Percentiles rank a stretch among this genome's conserved stretches.
These are phyloP conservation scores for Pseudocercospora cruenta DNA, from an alignment of 2,329 filamentous ascomycete species.

Conservation along the genomic window DNA sequence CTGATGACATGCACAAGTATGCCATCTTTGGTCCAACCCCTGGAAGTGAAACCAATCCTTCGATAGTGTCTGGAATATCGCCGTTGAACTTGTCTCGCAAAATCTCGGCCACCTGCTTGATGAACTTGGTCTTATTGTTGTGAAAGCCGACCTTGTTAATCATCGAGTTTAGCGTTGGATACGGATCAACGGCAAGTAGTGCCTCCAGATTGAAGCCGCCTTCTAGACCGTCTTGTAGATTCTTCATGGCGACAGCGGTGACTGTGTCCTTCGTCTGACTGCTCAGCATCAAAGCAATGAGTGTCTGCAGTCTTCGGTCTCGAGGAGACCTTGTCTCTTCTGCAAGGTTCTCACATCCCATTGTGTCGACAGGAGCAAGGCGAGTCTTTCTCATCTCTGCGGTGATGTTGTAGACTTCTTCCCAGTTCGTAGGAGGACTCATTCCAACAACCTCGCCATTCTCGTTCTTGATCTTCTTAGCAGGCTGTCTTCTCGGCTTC, in stretches of 20 bases:
- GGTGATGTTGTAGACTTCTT: constrained; percentile 75
- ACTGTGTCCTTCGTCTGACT: constrained; percentile 93
- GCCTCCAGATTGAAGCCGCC: constrained; percentile 74
- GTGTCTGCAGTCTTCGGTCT: constrained; percentile 79
- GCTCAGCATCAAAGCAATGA: constrained; percentile 86
- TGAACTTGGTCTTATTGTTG: constrained; percentile 87
- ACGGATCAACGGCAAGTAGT: constrained; percentile 70
- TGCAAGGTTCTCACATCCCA: constrained; percentile 87
- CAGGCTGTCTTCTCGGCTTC: constrained; percentile 35
- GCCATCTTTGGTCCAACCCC: constrained; percentile 96
- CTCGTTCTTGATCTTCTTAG: constrained; percentile 40
- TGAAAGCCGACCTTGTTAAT: constrained; percentile 90
- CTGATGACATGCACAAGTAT: constrained; percentile 80
- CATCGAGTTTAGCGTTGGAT: constrained; percentile 66
- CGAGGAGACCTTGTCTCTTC: constrained; percentile 53
- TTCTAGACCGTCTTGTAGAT: constrained; percentile 73
- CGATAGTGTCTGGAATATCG: constrained; percentile 80
- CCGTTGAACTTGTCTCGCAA: constrained; percentile 69
- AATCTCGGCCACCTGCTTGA: constrained; percentile 64
- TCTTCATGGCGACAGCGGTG: constrained; percentile 79
- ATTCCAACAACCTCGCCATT: constrained; percentile 32
- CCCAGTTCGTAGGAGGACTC: constrained; percentile 76
- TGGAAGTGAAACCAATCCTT: constrained; percentile 74
- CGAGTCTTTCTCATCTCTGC: constrained; percentile 75
- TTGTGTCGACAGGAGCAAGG: constrained; percentile 87